A percentile compares a stretch with the other conserved stretches of the same genome.
phyloP scores from a whole-genome alignment of 2,329 filamentous ascomycete species.

The Passalora sequoiae region DNA sequence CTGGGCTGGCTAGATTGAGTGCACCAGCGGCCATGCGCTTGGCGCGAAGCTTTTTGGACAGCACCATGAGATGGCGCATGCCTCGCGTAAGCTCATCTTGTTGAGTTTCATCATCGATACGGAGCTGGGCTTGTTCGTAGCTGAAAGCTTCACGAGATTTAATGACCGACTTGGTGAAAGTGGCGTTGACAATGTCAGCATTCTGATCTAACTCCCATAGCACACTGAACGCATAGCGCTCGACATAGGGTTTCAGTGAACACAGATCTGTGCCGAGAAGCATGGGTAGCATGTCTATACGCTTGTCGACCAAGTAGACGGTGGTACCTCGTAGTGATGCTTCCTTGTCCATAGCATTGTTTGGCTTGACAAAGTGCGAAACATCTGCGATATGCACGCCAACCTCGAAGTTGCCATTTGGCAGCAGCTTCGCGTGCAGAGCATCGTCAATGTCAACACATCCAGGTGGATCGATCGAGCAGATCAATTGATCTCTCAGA shows the following conservation, averaged over 20 bases:
- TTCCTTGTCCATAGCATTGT: slow-evolving; percentile 94
- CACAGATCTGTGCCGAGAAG: slow-evolving; percentile 93
- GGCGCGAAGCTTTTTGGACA: slow-evolving; percentile 89
- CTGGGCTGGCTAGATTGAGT: slow-evolving; percentile 91
- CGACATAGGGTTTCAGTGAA: slow-evolving; percentile 95
- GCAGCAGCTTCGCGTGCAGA: slow-evolving; percentile 74
- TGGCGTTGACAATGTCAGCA: slow-evolving; percentile 76
- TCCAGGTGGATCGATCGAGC: slow-evolving; percentile 92
- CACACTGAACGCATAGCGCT: slow-evolving; percentile 56
- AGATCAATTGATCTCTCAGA: slow-evolving; percentile 78
- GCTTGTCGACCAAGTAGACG: slow-evolving; percentile 96
- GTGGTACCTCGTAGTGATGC: slow-evolving; percentile 92
- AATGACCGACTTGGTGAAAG: slow-evolving; percentile 97
- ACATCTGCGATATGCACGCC: slow-evolving; percentile 98
- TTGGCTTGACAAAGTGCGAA: slow-evolving; percentile 97
- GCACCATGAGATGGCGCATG: slow-evolving; percentile 78
- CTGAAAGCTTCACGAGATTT: slow-evolving; percentile 94
- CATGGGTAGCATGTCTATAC: slow-evolving; percentile 98
- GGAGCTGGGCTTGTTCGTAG: slow-evolving; percentile 91
- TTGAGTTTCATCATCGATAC: slow-evolving; percentile 84
- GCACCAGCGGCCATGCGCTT: slow-evolving; percentile 96
- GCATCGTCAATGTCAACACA: slow-evolving; percentile 99
- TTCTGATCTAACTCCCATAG: slow-evolving; percentile 76
- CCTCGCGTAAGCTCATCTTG: slow-evolving; percentile 84
- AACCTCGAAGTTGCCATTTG: slow-evolving; percentile 92